Percentiles rank a stretch among this genome's conserved stretches.
Conservation (phyloP, 164 flowering plant genomes). For the Santalum album region DNA sequence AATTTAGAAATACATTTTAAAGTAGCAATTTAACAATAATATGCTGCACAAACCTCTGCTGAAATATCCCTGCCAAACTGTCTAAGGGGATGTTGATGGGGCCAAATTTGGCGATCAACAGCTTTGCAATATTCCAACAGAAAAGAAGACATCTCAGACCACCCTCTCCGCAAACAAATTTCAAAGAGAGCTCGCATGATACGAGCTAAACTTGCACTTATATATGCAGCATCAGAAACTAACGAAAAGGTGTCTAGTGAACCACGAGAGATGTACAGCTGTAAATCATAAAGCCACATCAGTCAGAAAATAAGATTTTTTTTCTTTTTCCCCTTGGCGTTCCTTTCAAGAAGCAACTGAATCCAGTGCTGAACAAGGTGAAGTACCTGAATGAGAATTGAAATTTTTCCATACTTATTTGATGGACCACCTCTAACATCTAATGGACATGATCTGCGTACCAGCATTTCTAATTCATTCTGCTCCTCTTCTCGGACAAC, state of each 20-base stretch:
- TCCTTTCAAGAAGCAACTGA: neutral
- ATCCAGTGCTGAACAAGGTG: no score
- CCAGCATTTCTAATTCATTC: constrained; percentile 72
- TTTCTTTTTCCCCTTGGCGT: no score
- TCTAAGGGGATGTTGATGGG: constrained; percentile 93
- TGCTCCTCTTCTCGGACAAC: constrained; percentile 96
- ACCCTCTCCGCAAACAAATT: constrained; percentile 92
- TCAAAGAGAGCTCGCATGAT: constrained; percentile 98
- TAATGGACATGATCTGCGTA: constrained; percentile 66
- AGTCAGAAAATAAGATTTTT: neutral
- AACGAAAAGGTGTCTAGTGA: constrained; percentile 76
- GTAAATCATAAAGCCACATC: constrained; percentile 21
- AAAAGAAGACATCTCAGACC: constrained; percentile 87
- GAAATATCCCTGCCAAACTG: constrained; percentile 89
- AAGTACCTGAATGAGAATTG: constrained; percentile 91
- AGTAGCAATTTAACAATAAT: constrained; percentile 1
- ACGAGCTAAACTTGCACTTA: constrained; percentile 98
- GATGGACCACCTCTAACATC: constrained; percentile 96
- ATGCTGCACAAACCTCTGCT: constrained; percentile 47
- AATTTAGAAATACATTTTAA: neutral
- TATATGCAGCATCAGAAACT: constrained; percentile 93
- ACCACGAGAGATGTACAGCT: constrained; percentile 93
- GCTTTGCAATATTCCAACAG: constrained; percentile 97
- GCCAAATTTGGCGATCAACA: constrained; percentile 97
- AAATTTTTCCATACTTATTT: constrained; percentile 90